These are phyloP conservation scores for Hysterium pulicare DNA, from an alignment of 2,329 filamentous ascomycete species.

Conservation along the genomic window DNA sequence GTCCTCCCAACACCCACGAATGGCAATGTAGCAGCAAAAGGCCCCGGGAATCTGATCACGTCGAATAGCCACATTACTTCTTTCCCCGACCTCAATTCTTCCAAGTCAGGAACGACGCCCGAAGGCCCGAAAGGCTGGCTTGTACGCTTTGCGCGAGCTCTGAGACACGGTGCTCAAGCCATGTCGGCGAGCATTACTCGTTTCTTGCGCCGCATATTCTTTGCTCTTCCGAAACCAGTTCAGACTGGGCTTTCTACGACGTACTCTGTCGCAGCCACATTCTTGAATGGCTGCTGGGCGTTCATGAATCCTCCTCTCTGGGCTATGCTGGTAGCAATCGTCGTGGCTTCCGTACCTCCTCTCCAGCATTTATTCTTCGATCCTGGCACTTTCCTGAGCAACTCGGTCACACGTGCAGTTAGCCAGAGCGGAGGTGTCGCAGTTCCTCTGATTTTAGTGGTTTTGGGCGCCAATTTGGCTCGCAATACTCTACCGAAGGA, in stretches of 20 bases:
- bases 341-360: conserved; percentile 81
- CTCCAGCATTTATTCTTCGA: conserved; percentile 86
- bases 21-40: conserved; percentile 43
- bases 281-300: conserved; percentile 70
- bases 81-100: conserved; percentile 7
- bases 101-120: conserved; percentile 21
- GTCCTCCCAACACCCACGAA: conserved; percentile 46
- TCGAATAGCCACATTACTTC: conserved; percentile 55
- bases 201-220: conserved; percentile 41
- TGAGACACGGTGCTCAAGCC: conserved; percentile 19
- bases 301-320: conserved; percentile 99
- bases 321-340: conserved; percentile 90
- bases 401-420: conserved; percentile 87
- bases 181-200: conserved; percentile 26
- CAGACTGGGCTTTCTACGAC: conserved; percentile 50
- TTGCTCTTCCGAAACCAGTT: conserved; percentile 49
- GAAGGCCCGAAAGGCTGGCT: conserved; percentile 33
- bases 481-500: conserved; percentile 78
- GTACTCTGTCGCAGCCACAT: conserved; percentile 44
- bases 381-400: conserved; percentile 84
- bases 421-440: conserved; percentile 84
- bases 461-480: conserved; percentile 90
- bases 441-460: conserved; percentile 91
- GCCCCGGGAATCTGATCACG: conserved; percentile 34
- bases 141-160: conserved; percentile 23